Conservation (phyloP, 2,329 filamentous ascomycete species). For the Sporothrix luriei region DNA sequence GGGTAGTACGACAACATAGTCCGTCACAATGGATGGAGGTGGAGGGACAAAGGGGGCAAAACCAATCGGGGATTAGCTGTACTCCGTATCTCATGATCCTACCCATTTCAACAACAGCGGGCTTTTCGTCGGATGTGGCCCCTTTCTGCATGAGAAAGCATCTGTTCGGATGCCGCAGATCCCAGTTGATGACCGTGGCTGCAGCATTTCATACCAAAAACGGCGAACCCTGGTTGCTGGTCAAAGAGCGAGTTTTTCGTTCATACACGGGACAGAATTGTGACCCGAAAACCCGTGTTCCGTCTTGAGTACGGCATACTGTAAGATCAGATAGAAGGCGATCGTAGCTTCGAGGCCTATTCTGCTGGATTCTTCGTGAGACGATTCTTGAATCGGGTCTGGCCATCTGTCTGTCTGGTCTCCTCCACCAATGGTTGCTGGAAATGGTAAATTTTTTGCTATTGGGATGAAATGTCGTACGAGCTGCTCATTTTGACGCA, state of each 20-base stretch:
- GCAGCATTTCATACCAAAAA: not conserved
- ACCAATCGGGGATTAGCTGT: not conserved
- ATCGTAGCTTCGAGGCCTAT: not conserved
- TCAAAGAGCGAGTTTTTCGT: not conserved
- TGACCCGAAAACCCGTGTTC: not conserved
- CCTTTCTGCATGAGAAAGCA: conserved; percentile 10
- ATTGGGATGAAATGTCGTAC: not conserved
- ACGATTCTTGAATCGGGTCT: conserved; percentile 4
- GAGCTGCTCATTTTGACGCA: not conserved
- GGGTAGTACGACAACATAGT: not conserved
- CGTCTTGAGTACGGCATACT: not conserved
- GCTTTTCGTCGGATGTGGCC: not conserved
- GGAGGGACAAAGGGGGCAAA: too few species aligned
- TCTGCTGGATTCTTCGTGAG: not conserved
- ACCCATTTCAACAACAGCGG: not conserved
- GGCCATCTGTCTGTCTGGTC: not conserved
- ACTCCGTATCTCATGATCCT: not conserved
- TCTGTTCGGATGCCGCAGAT: conserved; percentile 25
- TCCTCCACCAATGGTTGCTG: not conserved
- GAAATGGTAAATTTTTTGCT: not conserved
- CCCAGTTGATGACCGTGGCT: conserved; percentile 15
- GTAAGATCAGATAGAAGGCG: not conserved
- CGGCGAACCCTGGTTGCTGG: conserved; percentile 10
- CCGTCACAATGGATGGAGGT: not conserved
- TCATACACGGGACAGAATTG: not conserved